Evolutionary conservation across 1,139 yeast genomes (phyloP), one percentile per base, ranked within the genome.

Genomic region (Pneumocystis carinii): DNA sequence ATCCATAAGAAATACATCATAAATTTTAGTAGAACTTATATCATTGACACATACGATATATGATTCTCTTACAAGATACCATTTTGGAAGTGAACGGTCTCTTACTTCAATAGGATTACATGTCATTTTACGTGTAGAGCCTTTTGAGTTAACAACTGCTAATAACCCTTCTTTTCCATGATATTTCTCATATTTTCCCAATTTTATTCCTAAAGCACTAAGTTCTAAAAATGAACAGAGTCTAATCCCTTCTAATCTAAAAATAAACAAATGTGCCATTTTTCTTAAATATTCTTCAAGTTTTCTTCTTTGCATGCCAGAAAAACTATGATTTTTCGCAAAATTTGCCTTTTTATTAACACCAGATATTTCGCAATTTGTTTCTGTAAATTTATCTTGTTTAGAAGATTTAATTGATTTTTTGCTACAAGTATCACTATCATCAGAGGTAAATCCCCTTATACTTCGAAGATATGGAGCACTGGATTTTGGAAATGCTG

Each of bases 91-190:
- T 68, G 95, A 90, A 73, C 98, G 83, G 68, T 84, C 85, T 32
- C 61, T 61, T 55, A 62, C 53, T 35, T 61, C 63, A 24, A 63
- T 38, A n/a, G 65, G 65, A 62, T 61, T 65, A 58, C 67, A 65
- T 8, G 63, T 60, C 59, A 69, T 59, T 10, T 68, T 62, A 1
- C 97, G 97, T 72, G 88, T 95, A 0, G 90, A 79, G 66, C 83
- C 83, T 0, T 97, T 92, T 1, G 90, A 82, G 0, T 96, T 86
- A 27, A 90, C 83, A 59, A 90, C 81, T 66, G 87, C 83, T 64
- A 92, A 75, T 62, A 83, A 81, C 3, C 98, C 98, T 74, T 92
- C 97, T 70, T 90, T 92, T 1, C 98, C 96, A 65, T 82, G 83
- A 70, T 79, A 86, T 0, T 90, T 87, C 32, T 83, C 82, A 72